phyloP scores from a whole-genome alignment of 768 basidiomycete genomes.

The Amylocystis lapponica region DNA sequence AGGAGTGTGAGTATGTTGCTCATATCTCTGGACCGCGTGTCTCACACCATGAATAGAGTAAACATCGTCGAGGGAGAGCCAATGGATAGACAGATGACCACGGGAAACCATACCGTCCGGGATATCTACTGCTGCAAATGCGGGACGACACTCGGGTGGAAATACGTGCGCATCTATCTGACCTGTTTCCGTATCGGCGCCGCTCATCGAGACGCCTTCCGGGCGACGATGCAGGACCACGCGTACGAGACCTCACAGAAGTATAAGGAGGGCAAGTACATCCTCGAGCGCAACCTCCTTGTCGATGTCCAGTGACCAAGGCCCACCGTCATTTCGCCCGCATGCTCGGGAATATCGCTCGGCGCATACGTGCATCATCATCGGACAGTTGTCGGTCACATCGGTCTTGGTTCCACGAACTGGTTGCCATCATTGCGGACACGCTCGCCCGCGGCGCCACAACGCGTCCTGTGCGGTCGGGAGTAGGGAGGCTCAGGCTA shows the following conservation, averaged over 20 bases:
- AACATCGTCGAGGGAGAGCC: constrained; percentile 89
- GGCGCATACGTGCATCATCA: constrained; percentile 2
- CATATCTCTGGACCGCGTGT: background rate
- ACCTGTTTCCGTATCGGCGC: background rate
- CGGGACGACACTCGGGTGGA: constrained; percentile 85
- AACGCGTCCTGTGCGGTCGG: background rate
- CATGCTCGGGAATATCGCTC: background rate
- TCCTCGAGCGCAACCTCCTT: constrained; percentile 90
- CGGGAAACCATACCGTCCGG: constrained; percentile 92
- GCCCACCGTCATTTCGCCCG: constrained; percentile 1
- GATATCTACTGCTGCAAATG: constrained; percentile 96
- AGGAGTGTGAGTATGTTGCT: constrained; percentile 62
- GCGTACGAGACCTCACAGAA: constrained; percentile 88
- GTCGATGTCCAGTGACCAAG: constrained; percentile 69
- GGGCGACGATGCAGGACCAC: constrained; percentile 56
- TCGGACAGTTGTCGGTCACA: constrained; percentile 4
- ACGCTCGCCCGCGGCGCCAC: background rate
- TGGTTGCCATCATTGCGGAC: constrained; percentile 2
- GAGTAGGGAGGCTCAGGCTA: background rate
- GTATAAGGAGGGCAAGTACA: constrained; percentile 98
- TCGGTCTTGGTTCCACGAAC: constrained; percentile 4
- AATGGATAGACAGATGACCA: constrained; percentile 93
- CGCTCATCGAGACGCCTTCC: constrained; percentile 6
- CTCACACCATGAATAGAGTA: no score
- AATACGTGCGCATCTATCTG: constrained; percentile 68